Base-by-base conservation (phyloP, 73 alveolate genomes). In the Paramecium octaurelia region DNA sequence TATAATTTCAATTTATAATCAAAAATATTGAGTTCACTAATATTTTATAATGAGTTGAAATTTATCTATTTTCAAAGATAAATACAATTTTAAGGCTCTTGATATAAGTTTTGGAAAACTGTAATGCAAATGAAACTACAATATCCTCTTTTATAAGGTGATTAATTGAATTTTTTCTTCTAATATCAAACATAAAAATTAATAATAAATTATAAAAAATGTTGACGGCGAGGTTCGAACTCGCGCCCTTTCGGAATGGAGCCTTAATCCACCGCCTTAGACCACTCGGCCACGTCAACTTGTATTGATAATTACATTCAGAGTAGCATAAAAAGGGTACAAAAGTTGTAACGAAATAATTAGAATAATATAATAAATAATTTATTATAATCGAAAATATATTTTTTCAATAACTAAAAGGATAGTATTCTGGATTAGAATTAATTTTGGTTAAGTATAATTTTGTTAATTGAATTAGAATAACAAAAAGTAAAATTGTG, bases 181-280 rank as follows among this genome's bases (percentile, higher is more conserved):
- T 9, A 12, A 3, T 48, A 14, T 48, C n/a, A 14, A 48, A 14
- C 2, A 48, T 48, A 14, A 0, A 0, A 16, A 14, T 48, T 14
- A 48, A 2, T 3, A 2, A 38, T 31, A 29, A 75, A 38, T 27
- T 31, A 21, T 31, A 64, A 64, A 64, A 59, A 40, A 69, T 75
- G 88, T 75, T 80, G 91, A 80, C 91, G 94, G 94, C 94, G 94
- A 89, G 94, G 84, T 89, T 89, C 94, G 94, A 89, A 89, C 94
- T 89, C 94, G 94, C 94, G 94, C 94, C 94, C 94, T 89, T 89
- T 89, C 94, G 94, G 94, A 89, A 34, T 89, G 88, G 94, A 89
- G 94, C 94, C 94, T 89, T 89, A 89, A 89, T 89, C 94, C 88
- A 89, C 69, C 94, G 94, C 94, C 94, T 89, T 89, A 71, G 94